Conservation (phyloP, 441 rosid genomes). For the Populus hybrid region DNA sequence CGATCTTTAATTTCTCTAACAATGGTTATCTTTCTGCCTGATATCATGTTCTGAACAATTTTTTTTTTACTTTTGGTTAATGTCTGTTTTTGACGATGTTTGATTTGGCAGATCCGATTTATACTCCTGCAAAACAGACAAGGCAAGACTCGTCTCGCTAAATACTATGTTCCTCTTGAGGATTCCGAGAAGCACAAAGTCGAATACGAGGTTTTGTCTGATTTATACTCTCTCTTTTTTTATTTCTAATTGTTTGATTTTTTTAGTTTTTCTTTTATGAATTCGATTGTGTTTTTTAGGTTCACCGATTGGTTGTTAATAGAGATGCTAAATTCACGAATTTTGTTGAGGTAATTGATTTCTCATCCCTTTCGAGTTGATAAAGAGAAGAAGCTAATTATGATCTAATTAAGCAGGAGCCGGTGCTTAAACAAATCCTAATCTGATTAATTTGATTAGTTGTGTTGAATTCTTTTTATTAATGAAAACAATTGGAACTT, state of each 20-base stretch:
- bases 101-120: constrained; percentile 81
- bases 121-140: constrained; percentile 96
- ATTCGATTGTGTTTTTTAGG: constrained; percentile 35
- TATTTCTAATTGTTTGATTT: background rate
- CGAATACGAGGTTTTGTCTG: constrained; percentile 76
- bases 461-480: background rate
- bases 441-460: background rate
- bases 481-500: background rate
- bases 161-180: constrained; percentile 96
- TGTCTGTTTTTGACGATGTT: background rate
- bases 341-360: constrained; percentile 70
- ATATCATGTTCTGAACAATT: background rate
- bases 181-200: constrained; percentile 98
- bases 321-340: constrained; percentile 96
- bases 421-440: background rate
- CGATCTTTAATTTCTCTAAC: background rate
- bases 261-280: background rate
- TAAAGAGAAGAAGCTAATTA: background rate
- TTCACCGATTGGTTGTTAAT: constrained; percentile 94
- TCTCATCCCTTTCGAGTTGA: background rate
- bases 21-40: background rate
- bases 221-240: background rate
- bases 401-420: background rate
- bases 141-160: constrained; percentile 99
- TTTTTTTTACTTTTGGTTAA: no score